phyloP scores from a whole-genome alignment of 1,284 basidiomycete genomes.

The Ceratobasidium sp. region DNA sequence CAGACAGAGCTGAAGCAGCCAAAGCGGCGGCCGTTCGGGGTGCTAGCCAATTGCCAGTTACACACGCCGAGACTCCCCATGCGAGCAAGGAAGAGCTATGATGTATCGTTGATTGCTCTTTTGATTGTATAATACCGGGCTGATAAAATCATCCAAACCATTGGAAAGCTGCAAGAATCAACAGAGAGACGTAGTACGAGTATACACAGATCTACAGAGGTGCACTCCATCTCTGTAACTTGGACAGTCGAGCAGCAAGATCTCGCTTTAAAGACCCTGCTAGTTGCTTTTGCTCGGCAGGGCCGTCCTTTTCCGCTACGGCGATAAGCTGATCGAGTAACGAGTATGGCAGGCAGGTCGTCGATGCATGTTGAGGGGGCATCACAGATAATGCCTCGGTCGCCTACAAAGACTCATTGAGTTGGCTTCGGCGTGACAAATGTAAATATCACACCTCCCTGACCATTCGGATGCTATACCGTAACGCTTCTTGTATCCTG shows the following conservation, averaged over 20 bases:
- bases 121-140: constrained; percentile 9
- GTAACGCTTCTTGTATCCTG: constrained; percentile 80
- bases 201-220: constrained; percentile 15
- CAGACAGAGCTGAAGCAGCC: constrained; percentile 43
- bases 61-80: background rate
- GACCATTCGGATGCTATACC: constrained; percentile 76
- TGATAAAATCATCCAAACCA: background rate
- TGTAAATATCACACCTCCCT: constrained; percentile 67
- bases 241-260: constrained; percentile 41
- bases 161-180: constrained; percentile 10
- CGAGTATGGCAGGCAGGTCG: constrained; percentile 85
- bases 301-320: constrained; percentile 68
- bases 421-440: constrained; percentile 45
- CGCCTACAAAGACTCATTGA: constrained; percentile 60
- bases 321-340: constrained; percentile 87
- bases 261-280: constrained; percentile 41
- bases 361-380: constrained; percentile 67
- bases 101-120: background rate
- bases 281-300: constrained; percentile 54
- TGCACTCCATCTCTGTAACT: constrained; percentile 44
- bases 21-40: constrained; percentile 40
- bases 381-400: constrained; percentile 70
- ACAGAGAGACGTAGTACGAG: constrained; percentile 9
- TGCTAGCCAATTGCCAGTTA: constrained; percentile 29
- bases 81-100: constrained; percentile 35